These are phyloP conservation scores for Penicillium alfredii DNA, from an alignment of 495 filamentous ascomycete genomes.

Conservation along the genomic window DNA sequence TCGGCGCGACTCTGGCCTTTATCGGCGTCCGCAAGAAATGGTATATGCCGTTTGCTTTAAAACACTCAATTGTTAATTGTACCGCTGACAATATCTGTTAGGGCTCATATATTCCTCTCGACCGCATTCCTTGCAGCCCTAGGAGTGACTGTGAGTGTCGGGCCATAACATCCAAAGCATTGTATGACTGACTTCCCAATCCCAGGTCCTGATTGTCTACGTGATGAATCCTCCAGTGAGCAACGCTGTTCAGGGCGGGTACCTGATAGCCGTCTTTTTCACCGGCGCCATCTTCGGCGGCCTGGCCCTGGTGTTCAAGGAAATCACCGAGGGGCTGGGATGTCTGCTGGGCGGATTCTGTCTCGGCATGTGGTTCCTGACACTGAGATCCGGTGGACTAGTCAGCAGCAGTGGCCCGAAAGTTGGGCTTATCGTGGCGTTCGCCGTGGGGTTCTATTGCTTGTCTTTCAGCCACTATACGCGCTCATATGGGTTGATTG, in stretches of 20 bases:
- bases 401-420: slow-evolving; percentile 55
- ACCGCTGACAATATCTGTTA: slow-evolving; percentile 18
- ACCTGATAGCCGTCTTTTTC: slow-evolving; percentile 72
- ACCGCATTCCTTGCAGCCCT: slow-evolving; percentile 67
- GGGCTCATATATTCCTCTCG: slow-evolving; percentile 76
- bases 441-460: slow-evolving; percentile 60
- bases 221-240: slow-evolving; percentile 78
- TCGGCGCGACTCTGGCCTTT: slow-evolving; percentile 62
- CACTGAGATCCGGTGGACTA: slow-evolving; percentile 70
- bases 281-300: slow-evolving; percentile 74
- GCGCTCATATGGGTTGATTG: slow-evolving; percentile 69
- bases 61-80: neutral
- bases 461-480: slow-evolving; percentile 78
- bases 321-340: slow-evolving; percentile 80
- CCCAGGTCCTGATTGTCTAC: slow-evolving; percentile 79
- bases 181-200: too few relatives aligned
- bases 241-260: slow-evolving; percentile 77
- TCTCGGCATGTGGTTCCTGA: slow-evolving; percentile 85
- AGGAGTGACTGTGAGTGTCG: slow-evolving; percentile 58
- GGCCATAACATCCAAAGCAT: too few relatives aligned
- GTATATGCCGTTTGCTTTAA: slow-evolving; percentile 24
- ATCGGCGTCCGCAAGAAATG: slow-evolving; percentile 82
- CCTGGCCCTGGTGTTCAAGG: slow-evolving; percentile 70
- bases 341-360: slow-evolving; percentile 87
- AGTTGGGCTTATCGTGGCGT: slow-evolving; percentile 66